Percentiles rank a stretch among this genome's conserved stretches.
Evolutionary conservation across 768 basidiomycete genomes (phyloP).

Genomic region (Phylloporus scabripes): DNA sequence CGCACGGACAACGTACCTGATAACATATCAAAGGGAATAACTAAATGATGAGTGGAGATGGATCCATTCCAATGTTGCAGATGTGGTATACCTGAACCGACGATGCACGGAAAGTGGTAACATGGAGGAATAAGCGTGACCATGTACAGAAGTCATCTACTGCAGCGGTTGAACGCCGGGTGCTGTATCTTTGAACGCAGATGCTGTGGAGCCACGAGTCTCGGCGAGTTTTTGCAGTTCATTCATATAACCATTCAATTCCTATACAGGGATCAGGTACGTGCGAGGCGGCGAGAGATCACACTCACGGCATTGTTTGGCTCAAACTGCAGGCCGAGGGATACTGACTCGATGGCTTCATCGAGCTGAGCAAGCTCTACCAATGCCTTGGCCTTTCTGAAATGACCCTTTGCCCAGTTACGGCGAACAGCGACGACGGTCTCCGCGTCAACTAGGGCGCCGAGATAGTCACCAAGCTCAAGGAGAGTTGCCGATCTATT

Average conservation of each 20-base stretch:
- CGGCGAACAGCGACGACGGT: constrained; percentile 79
- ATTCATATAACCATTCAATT: constrained; percentile 29
- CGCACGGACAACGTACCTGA: not conserved
- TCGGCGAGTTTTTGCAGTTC: constrained; percentile 26
- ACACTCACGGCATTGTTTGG: constrained; percentile 51
- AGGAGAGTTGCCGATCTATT: constrained; percentile 89
- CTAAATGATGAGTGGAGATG: not conserved
- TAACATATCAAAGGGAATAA: not conserved
- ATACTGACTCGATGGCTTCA: constrained; percentile 79
- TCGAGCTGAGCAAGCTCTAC: constrained; percentile 59
- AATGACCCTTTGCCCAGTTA: constrained; percentile 94
- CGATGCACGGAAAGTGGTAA: not conserved
- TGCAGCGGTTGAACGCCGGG: constrained; percentile 2
- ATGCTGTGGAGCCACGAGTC: constrained; percentile 1
- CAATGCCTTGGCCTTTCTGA: constrained; percentile 88
- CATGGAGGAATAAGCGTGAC: not conserved
- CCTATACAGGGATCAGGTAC: constrained; percentile 19
- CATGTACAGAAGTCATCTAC: constrained; percentile 8
- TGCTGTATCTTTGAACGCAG: constrained; percentile 1
- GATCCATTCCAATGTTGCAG: not conserved
- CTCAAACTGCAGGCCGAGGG: constrained; percentile 83
- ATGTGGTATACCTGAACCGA: not conserved
- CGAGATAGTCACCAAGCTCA: constrained; percentile 68
- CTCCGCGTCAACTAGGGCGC: constrained; percentile 85
- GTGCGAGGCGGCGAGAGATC: not conserved